phyloP scores from a whole-genome alignment of 345 rosid species.

The Gossypium sturtianum region DNA sequence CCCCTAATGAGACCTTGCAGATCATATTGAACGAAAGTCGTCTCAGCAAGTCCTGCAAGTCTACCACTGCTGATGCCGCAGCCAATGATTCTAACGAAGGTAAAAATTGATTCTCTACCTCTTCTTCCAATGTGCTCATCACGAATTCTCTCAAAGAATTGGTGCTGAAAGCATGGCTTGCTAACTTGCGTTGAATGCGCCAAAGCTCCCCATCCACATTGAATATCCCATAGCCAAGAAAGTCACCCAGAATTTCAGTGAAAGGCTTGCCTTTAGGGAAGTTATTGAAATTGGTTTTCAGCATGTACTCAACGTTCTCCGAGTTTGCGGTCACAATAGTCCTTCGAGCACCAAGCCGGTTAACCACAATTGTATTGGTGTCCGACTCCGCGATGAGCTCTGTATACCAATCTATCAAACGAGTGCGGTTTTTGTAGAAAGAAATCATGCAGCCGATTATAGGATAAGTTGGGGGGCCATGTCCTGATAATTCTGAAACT shows the following conservation, averaged over 20 bases:
- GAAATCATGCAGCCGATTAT: conserved; percentile 66
- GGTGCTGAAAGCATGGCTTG: conserved; percentile 44
- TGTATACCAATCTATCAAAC: conserved; percentile 80
- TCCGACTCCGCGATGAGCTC: conserved; percentile 49
- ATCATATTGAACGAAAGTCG: conserved; percentile 45
- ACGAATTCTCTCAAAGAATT: conserved; percentile 35
- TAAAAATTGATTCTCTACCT: conserved; percentile 38
- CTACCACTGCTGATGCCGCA: conserved; percentile 21
- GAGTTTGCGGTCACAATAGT: conserved; percentile 77
- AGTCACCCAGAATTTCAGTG: conserved; percentile 76
- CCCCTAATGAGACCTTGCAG: conserved; percentile 47
- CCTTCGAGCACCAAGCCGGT: conserved; percentile 51
- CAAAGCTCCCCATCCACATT: conserved; percentile 63
- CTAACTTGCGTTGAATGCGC: conserved; percentile 52
- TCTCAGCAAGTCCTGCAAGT: conserved; percentile 53
- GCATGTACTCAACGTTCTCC: conserved; percentile 67
- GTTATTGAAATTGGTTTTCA: conserved; percentile 74
- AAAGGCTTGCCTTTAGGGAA: conserved; percentile 88
- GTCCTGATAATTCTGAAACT: conserved; percentile 1
- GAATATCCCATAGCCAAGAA: conserved; percentile 69
- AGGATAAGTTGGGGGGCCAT: conserved; percentile 51
- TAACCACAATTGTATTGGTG: conserved; percentile 51
- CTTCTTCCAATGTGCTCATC: conserved; percentile 27
- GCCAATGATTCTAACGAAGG: conserved; percentile 43
- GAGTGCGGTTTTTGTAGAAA: conserved; percentile 55